Evolutionary conservation across 768 basidiomycete genomes (phyloP), one percentile per base, ranked within the genome.

Genomic region (Macrocybe gigantea): DNA sequence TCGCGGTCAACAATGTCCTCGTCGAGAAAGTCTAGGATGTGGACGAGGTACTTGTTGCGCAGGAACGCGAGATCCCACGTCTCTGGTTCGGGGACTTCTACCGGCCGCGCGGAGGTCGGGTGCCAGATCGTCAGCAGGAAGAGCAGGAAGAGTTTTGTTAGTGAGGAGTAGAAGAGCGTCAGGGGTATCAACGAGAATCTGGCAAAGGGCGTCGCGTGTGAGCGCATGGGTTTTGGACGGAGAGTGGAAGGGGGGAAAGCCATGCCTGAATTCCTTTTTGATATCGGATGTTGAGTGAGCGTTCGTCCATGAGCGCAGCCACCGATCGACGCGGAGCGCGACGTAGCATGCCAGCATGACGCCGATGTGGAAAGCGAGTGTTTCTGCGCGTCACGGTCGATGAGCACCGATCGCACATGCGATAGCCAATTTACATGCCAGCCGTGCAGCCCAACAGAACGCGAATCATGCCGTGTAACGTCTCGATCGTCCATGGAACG

Each of bases 101-200:
- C 60, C 49, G 50, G 54, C 38, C 51, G 50, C 38, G 56, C n/a
- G 5, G 67, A 58, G 0, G 73, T 71, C 0, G 85, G 82, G 5
- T 76, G 74, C 89, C 89, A 92, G 49, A 92, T 82, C 1, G 89
- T 82, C 22, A 93, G 74, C 3, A 89, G 72, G 56, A 88, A 81
- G n/a, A 93, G 74, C 5, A 93, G 74, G 59, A 92, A 90, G 12
- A 88, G 74, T 59, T 92, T 93, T 5, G 85, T 88, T 14, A 91
- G 64, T 2, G 89, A 93, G 0, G 89, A 89, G 58, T 92, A 92
- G 60, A 91, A 74, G 5, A 92, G 69, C 9, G 81, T 80, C n/a
- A 93, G 72, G 3, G 90, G 83, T 36, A 93, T 77, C 33, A 89
- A 74, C 0, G 86, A 85, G 45, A 83, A 74, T 54, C 87, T 88